Conservation (phyloP, 2,329 filamentous ascomycete genomes). For the Colletotrichum australisinense region DNA sequence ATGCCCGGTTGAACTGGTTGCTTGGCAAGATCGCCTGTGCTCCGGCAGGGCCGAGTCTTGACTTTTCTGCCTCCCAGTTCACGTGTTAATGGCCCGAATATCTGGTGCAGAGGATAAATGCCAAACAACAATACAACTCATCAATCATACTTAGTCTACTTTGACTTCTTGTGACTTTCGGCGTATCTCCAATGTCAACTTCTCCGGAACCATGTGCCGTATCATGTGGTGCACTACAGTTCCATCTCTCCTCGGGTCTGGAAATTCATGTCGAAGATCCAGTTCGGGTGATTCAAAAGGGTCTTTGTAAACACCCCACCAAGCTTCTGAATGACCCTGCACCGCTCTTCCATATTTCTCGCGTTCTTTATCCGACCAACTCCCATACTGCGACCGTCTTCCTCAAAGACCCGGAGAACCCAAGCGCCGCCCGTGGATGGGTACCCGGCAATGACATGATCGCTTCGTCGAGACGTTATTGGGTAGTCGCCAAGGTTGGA, state of each 20-base stretch:
- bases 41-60: neutral
- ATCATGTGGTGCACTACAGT: neutral
- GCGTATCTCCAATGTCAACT: neutral
- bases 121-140: neutral
- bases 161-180: neutral
- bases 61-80: neutral
- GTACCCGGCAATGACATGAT: neutral
- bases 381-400: neutral
- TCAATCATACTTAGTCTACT: neutral
- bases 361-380: neutral
- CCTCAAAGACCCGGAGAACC: neutral
- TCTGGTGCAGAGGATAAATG: neutral
- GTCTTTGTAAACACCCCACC: neutral
- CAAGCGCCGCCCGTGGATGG: neutral
- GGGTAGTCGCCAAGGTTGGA: neutral
- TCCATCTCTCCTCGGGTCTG: neutral
- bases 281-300: neutral
- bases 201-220: neutral
- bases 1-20: neutral
- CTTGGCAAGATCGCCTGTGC: neutral
- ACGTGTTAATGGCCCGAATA: neutral
- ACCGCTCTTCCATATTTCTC: neutral
- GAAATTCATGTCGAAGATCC: neutral
- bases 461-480: neutral
- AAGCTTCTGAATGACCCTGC: neutral